Base-by-base conservation (phyloP, 805 yeast species). In the Saturnispora hagleri region DNA sequence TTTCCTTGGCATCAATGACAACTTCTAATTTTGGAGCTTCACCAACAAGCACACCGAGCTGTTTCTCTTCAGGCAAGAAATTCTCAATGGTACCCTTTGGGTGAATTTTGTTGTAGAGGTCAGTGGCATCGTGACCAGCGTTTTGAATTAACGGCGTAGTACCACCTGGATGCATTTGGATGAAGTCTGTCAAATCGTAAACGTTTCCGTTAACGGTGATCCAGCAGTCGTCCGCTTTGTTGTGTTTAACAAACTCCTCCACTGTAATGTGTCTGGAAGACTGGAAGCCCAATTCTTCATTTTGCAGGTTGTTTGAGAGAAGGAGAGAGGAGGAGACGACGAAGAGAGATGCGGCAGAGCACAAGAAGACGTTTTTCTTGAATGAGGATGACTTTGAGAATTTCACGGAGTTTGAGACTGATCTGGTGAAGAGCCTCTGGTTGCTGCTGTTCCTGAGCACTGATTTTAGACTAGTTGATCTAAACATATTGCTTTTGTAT, bases 81-180 rank as follows among this genome's bases (percentile, higher is more conserved):
- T 80, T 80, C 41, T 78, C 81, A 52, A 91, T 73, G 3, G 88
- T 85, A 61, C 89, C 96, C 20, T 84, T 79, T 0, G 98, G 93
- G 66, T 91, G 98, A 55, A 91, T 77, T 20, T 96, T 96, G 53
- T 85, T 87, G 62, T 89, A 91, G 15, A 86, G 81, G 58, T 83
- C 83, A 8, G 78, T 69, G 7, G 78, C 82, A 59, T 78, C 79
- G 50, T 67, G 69, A 31, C 82, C 82, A 3, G 80, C 81, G 55
- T 67, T 68, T 46, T 67, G 69, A 53, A 75, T 60, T 38, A 78
- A 71, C 17, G 74, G 70, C 15, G 62, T 59, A 38, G 60, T 62
- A 17, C 83, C 83, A 28, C 83, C 83, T 1, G 83, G 83, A 59
- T 75, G 79, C 26, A 60, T 55, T 1, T 60, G 48, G 4, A 73